Percentiles rank a stretch among this genome's conserved stretches.
phyloP scores from a whole-genome alignment of 495 filamentous ascomycete species.

The Annulohypoxylon bovei region DNA sequence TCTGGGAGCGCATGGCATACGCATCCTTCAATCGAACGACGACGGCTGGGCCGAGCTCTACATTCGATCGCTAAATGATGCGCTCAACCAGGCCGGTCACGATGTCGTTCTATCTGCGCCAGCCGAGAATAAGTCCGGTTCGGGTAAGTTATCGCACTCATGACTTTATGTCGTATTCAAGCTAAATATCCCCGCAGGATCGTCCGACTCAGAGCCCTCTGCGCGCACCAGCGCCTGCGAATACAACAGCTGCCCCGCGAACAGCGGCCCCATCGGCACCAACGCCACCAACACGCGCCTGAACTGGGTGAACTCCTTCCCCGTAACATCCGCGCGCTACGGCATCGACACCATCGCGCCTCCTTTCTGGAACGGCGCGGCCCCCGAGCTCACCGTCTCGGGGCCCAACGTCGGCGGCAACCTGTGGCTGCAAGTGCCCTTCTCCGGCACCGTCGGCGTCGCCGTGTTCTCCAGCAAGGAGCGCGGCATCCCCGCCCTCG shows the following conservation, averaged over 20 bases:
- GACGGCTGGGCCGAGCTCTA: constrained; percentile 79
- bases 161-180: not conserved
- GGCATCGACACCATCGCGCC: constrained; percentile 67
- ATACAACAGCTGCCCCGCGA: constrained; percentile 66
- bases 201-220: constrained; percentile 58
- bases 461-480: constrained; percentile 65
- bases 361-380: constrained; percentile 58
- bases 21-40: constrained; percentile 73
- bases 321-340: constrained; percentile 70
- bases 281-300: constrained; percentile 66
- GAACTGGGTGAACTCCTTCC: constrained; percentile 77
- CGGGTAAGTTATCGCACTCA: constrained; percentile 51
- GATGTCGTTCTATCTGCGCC: constrained; percentile 70
- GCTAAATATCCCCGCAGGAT: constrained; percentile 55
- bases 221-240: constrained; percentile 60
- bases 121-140: constrained; percentile 71
- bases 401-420: constrained; percentile 74
- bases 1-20: constrained; percentile 49
- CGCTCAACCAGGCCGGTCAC: constrained; percentile 63
- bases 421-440: constrained; percentile 59
- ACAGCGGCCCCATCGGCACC: constrained; percentile 62
- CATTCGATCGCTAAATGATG: constrained; percentile 64
- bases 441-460: constrained; percentile 72
- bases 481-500: constrained; percentile 67
- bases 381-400: constrained; percentile 67